phyloP scores from a whole-genome alignment of 345 rosid genomes.

The Punica granatum region DNA sequence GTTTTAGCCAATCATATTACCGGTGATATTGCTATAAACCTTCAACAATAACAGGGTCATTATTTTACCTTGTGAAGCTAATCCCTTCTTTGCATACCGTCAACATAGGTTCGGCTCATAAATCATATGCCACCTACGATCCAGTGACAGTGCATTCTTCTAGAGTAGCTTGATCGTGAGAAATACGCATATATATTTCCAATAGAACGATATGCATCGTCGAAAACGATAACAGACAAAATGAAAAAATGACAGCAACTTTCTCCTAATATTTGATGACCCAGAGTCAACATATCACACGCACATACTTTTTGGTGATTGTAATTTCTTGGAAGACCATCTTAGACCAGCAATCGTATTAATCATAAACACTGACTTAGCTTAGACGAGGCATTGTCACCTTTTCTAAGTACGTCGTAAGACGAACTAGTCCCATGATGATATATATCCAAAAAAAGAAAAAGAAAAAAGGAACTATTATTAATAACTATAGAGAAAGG shows the following conservation, averaged over 20 bases:
- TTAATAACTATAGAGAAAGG: too few species aligned
- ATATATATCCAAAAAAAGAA: too few species aligned
- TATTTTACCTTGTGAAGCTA: too few species aligned
- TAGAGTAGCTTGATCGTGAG: too few species aligned
- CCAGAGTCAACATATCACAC: background rate
- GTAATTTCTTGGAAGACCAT: background rate
- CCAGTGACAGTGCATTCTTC: too few species aligned
- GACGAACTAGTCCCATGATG: background rate
- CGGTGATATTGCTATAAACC: background rate
- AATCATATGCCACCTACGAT: too few species aligned
- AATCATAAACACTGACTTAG: background rate
- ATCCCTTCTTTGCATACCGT: too few species aligned
- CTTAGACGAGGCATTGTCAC: background rate
- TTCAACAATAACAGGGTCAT: too few species aligned
- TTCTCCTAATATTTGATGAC: background rate
- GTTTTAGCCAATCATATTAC: too few species aligned
- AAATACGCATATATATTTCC: too few species aligned
- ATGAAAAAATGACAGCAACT: constrained; percentile 15
- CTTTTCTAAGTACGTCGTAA: background rate
- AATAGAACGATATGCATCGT: too few species aligned
- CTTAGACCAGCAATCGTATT: background rate
- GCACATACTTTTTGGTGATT: background rate
- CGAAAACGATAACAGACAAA: background rate
- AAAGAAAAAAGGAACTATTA: background rate
- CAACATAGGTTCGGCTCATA: too few species aligned